Evolutionary conservation across 139 green algal species (phyloP).

Genomic region (Astrephomene gubernaculifera): DNA sequence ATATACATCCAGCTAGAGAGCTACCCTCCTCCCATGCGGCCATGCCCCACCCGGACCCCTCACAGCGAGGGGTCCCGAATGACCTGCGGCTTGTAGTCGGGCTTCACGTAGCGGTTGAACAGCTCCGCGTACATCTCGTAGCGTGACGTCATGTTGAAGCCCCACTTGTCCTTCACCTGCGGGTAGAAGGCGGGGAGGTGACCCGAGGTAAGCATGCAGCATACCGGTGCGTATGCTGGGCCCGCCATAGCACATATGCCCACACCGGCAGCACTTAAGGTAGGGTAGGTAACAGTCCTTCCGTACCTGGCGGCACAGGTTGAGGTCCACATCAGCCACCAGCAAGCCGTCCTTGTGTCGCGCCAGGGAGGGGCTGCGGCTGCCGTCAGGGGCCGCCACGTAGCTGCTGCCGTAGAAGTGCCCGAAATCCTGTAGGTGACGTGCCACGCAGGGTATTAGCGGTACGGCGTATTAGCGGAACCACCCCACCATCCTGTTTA

Average conservation of each 20-base stretch:
- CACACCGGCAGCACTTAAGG: too few relatives aligned
- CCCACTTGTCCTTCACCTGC: slow-evolving; percentile 94
- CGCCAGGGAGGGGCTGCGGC: slow-evolving; percentile 79
- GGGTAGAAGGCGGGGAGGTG: background rate
- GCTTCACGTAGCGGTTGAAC: slow-evolving; percentile 74
- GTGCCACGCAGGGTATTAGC: too few relatives aligned
- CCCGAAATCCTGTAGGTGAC: slow-evolving; percentile 88
- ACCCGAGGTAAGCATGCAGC: background rate
- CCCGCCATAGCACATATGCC: too few relatives aligned
- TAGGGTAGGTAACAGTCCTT: too few relatives aligned
- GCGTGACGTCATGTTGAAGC: slow-evolving; percentile 93
- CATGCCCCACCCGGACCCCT: too few relatives aligned
- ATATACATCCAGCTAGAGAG: too few relatives aligned
- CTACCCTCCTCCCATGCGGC: too few relatives aligned
- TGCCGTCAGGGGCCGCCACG: slow-evolving; percentile 93
- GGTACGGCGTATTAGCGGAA: too few relatives aligned
- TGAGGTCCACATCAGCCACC: slow-evolving; percentile 92
- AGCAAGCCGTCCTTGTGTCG: slow-evolving; percentile 89
- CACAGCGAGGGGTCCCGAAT: slow-evolving; percentile 68
- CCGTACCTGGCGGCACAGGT: slow-evolving; percentile 89
- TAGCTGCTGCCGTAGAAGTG: slow-evolving; percentile 96
- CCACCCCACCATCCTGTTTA: too few relatives aligned
- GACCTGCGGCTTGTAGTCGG: slow-evolving; percentile 89
- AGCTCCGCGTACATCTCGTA: slow-evolving; percentile 93
- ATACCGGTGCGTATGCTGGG: too few relatives aligned